Evolutionary conservation across 345 rosid species (phyloP).

Genomic region (Turnera subulata): DNA sequence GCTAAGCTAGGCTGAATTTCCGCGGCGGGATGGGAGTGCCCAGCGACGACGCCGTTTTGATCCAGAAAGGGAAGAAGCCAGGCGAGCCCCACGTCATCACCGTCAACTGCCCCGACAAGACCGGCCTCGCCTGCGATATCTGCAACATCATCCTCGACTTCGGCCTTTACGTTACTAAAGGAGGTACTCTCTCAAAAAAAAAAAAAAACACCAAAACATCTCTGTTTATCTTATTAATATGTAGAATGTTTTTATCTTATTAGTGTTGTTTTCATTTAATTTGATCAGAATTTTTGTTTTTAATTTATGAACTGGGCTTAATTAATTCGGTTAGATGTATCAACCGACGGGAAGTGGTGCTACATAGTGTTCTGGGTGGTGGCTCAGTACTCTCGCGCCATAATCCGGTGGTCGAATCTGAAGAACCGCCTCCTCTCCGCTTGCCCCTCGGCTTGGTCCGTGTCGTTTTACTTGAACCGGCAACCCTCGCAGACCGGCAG

Average conservation of each 20-base stretch:
- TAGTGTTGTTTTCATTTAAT: background rate
- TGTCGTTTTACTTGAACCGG: constrained; percentile 37
- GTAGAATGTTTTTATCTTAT: background rate
- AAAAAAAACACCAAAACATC: no score
- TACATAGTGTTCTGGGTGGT: constrained; percentile 74
- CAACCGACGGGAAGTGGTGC: constrained; percentile 90
- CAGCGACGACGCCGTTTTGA: constrained; percentile 54
- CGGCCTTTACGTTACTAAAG: constrained; percentile 71
- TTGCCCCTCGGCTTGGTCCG: constrained; percentile 52
- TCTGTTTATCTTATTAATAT: background rate
- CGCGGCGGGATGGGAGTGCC: constrained; percentile 56
- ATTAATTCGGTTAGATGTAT: constrained; percentile 78
- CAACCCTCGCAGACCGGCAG: constrained; percentile 26
- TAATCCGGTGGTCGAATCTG: constrained; percentile 68
- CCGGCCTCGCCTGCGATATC: constrained; percentile 77
- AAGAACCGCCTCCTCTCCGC: constrained; percentile 59
- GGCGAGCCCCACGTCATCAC: constrained; percentile 70
- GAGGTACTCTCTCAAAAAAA: constrained; percentile 33
- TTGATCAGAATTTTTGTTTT: background rate
- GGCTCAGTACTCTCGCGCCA: constrained; percentile 38
- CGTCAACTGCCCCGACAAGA: constrained; percentile 73
- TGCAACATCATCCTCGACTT: constrained; percentile 69
- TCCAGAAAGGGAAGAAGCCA: constrained; percentile 51
- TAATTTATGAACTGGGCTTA: background rate
- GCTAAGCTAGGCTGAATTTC: no score